phyloP scores from a whole-genome alignment of 306 rosid genomes.

The Urtica urens region DNA sequence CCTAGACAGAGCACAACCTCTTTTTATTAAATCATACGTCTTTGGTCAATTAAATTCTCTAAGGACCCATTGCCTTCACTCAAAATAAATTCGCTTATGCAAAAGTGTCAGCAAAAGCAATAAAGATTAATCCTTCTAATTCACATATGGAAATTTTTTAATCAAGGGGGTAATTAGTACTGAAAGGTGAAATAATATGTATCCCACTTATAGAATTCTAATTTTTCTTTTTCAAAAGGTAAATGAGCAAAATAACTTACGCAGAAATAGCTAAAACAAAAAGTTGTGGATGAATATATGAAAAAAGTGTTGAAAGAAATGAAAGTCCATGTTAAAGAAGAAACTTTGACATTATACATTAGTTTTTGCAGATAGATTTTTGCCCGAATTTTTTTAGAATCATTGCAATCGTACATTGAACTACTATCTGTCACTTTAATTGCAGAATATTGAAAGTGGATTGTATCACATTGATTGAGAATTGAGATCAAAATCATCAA shows the following conservation, averaged over 20 bases:
- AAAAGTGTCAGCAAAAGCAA: constrained; percentile 6
- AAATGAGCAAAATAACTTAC: not conserved
- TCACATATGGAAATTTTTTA: too few relatives aligned
- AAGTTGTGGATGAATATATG: not conserved
- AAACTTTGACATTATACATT: constrained; percentile 9
- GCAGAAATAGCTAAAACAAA: not conserved
- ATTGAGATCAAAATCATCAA: not conserved
- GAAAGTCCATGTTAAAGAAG: not conserved
- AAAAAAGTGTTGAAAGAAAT: constrained; percentile 4
- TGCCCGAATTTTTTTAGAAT: constrained; percentile 6
- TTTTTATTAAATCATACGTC: constrained; percentile 3
- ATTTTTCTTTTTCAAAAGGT: not conserved
- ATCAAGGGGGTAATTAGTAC: not conserved
- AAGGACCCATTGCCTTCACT: constrained; percentile 19
- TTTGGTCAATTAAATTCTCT: constrained; percentile 3
- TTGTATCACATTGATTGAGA: constrained; percentile 1
- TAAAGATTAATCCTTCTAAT: not conserved
- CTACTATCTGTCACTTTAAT: constrained; percentile 11
- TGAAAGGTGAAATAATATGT: not conserved
- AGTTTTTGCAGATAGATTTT: constrained; percentile 8
- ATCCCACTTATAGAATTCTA: not conserved
- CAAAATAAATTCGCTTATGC: constrained; percentile 9
- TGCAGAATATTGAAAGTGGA: constrained; percentile 1
- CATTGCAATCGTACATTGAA: constrained; percentile 3
- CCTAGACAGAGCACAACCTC: constrained; percentile 9